Conservation (phyloP, 1,139 yeast species). For the Blastobotrys aristatus region DNA sequence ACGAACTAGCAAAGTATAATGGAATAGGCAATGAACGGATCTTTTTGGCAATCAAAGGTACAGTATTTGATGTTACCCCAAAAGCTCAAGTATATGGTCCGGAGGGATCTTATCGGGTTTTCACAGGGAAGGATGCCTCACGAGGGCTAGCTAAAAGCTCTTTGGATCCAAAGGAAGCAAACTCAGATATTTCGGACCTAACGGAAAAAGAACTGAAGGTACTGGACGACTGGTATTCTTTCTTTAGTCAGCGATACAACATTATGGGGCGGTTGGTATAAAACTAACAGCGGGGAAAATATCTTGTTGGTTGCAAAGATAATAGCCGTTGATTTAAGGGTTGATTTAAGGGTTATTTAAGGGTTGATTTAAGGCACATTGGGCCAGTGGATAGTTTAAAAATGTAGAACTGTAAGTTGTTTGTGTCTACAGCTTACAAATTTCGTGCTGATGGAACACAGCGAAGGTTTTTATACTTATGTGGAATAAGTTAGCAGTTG, state of each 20-base stretch:
- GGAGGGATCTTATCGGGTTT: constrained; percentile 64
- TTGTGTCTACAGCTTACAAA: too few species aligned
- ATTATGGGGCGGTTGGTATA: constrained; percentile 36
- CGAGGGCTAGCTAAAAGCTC: constrained; percentile 60
- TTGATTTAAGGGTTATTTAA: too few species aligned
- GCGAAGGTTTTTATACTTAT: too few species aligned
- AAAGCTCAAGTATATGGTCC: constrained; percentile 68
- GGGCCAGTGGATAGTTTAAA: too few species aligned
- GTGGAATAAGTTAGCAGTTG: too few species aligned
- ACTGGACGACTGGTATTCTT: constrained; percentile 81
- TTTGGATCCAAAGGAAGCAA: constrained; percentile 51
- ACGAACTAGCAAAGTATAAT: constrained; percentile 42
- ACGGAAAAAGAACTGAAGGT: constrained; percentile 57
- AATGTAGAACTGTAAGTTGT: too few species aligned
- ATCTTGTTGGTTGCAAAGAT: too few species aligned
- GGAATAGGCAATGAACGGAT: constrained; percentile 45
- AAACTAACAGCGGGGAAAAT: too few species aligned
- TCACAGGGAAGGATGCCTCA: constrained; percentile 75
- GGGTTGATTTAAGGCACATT: too few species aligned
- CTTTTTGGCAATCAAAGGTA: constrained; percentile 71
- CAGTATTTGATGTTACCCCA: constrained; percentile 67
- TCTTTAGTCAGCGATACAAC: constrained; percentile 67
- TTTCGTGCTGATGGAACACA: too few species aligned
- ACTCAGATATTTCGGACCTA: constrained; percentile 63
- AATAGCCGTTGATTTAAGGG: too few species aligned